These are phyloP conservation scores for Anisodus acutangulus DNA, from an alignment of 257 asterid genomes.

Conservation along the genomic window DNA sequence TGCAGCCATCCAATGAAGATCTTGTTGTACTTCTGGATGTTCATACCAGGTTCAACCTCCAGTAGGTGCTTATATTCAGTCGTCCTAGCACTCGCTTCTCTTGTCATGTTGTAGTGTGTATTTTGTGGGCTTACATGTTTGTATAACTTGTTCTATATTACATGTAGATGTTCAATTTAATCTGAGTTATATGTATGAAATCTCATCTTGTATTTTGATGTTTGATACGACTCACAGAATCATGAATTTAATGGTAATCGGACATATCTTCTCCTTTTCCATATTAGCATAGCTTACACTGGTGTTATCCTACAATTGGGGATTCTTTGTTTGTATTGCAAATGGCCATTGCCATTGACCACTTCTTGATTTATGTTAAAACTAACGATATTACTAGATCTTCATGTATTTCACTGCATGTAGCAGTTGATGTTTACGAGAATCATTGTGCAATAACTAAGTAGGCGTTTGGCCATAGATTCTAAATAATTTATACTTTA, in stretches of 20 bases:
- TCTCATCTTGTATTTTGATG: neutral
- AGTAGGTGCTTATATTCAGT: slow-evolving; percentile 33
- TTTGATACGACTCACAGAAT: neutral
- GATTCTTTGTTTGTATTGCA: neutral
- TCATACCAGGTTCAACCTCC: slow-evolving; percentile 20
- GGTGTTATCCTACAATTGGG: neutral
- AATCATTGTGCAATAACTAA: too few species aligned
- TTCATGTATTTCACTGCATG: neutral
- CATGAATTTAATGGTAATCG: neutral
- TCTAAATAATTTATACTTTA: too few species aligned
- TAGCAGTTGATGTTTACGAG: neutral
- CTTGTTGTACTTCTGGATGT: slow-evolving; percentile 1
- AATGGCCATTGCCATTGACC: neutral
- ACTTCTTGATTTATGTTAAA: neutral
- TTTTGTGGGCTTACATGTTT: slow-evolving; percentile 13
- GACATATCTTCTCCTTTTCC: neutral
- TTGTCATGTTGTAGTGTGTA: neutral
- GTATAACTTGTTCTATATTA: neutral
- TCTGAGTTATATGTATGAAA: neutral
- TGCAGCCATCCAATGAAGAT: slow-evolving; percentile 9
- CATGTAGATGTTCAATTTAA: neutral
- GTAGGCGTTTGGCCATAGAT: too few species aligned
- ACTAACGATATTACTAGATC: neutral
- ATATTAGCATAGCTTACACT: neutral
- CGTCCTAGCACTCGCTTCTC: slow-evolving; percentile 5